A percentile compares a stretch with the other conserved stretches of the same genome.
Evolutionary conservation across 352 stramenopile genomes (phyloP).

Genomic region (Phytophthora hibernalis): DNA sequence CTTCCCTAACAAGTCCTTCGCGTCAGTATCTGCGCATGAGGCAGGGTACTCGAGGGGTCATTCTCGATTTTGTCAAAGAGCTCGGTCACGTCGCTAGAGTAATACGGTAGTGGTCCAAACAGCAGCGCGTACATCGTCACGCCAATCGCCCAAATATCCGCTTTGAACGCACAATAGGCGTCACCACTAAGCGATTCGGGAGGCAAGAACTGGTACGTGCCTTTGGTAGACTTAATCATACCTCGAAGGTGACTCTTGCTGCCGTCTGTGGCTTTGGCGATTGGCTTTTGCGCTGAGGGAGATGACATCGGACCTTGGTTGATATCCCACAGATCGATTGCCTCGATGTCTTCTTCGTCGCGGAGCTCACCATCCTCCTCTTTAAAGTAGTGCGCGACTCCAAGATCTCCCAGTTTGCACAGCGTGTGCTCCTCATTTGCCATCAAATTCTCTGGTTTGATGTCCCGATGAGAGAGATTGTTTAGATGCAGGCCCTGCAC

Average conservation of each 20-base stretch:
- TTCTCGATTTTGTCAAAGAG: slow-evolving; percentile 93
- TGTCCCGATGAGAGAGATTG: slow-evolving; percentile 83
- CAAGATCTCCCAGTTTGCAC: slow-evolving; percentile 86
- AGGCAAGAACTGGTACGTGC: slow-evolving; percentile 80
- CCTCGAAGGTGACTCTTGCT: slow-evolving; percentile 29
- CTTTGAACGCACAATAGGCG: slow-evolving; percentile 83
- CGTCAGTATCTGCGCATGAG: slow-evolving; percentile 52
- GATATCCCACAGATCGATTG: slow-evolving; percentile 58
- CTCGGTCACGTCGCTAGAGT: slow-evolving; percentile 81
- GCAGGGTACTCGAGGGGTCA: slow-evolving; percentile 60
- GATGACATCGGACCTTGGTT: slow-evolving; percentile 23
- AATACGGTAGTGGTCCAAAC: slow-evolving; percentile 89
- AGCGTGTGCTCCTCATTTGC: slow-evolving; percentile 56
- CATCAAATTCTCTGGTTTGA: slow-evolving; percentile 89
- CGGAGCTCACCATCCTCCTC: slow-evolving; percentile 55
- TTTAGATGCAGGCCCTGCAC: slow-evolving; percentile 81
- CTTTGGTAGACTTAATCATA: slow-evolving; percentile 76
- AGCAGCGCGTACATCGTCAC: slow-evolving; percentile 93
- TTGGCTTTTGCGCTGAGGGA: slow-evolving; percentile 1
- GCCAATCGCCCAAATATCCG: slow-evolving; percentile 92
- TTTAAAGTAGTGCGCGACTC: slow-evolving; percentile 80
- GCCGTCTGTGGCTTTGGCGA: background rate
- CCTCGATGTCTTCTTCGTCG: slow-evolving; percentile 61
- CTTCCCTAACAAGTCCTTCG: slow-evolving; percentile 67
- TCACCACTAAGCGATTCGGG: slow-evolving; percentile 72